These are phyloP conservation scores for Linnemannia schmuckeri DNA, from an alignment of 192 early-diverging fungal genomes.

Conservation along the genomic window DNA sequence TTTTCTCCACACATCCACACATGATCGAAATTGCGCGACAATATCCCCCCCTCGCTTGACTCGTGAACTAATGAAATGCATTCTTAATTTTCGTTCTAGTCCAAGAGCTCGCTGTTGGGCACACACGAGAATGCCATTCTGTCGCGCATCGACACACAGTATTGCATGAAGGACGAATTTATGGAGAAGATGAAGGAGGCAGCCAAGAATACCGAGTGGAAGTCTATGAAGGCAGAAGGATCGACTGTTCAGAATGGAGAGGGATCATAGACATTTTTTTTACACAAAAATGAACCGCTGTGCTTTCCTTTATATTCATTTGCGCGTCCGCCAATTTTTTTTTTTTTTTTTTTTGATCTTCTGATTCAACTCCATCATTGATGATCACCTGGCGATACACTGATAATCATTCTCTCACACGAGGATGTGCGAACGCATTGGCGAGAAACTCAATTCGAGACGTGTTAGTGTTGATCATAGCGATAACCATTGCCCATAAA, in stretches of 20 bases:
- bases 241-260: slow-evolving; percentile 14
- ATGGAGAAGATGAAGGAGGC: slow-evolving; percentile 54
- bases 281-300: background rate
- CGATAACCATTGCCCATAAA: too few relatives aligned
- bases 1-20: slow-evolving; percentile 9
- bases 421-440: too few relatives aligned
- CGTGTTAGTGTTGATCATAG: too few relatives aligned
- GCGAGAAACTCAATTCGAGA: too few relatives aligned
- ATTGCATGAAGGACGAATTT: slow-evolving; percentile 53
- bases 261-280: background rate
- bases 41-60: background rate
- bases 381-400: too few relatives aligned
- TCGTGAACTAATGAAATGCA: background rate
- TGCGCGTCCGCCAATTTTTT: background rate
- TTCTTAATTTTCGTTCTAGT: slow-evolving; percentile 1
- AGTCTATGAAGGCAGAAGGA: slow-evolving; percentile 17
- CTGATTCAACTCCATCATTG: too few relatives aligned
- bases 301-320: background rate
- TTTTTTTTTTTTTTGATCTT: background rate
- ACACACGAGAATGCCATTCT: slow-evolving; percentile 51
- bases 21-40: background rate
- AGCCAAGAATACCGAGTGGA: slow-evolving; percentile 51
- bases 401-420: too few relatives aligned
- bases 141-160: slow-evolving; percentile 53
- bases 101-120: slow-evolving; percentile 33